Evolutionary conservation across 352 stramenopile species (phyloP), one percentile per base, ranked within the genome.

Genomic region (Phytophthora kernoviae): DNA sequence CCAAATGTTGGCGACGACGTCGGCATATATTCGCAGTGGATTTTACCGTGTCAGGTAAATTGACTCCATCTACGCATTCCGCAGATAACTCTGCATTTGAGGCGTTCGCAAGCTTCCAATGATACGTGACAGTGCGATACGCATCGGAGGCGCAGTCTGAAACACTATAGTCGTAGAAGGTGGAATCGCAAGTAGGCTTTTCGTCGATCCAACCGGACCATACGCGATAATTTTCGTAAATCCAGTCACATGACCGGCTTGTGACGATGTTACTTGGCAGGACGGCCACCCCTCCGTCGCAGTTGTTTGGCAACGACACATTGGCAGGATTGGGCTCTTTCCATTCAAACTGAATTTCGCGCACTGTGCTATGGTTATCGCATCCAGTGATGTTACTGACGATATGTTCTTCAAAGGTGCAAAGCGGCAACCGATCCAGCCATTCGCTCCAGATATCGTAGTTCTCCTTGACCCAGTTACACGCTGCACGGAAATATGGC

Each of bases 181-280:
- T 66, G 8, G 52, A 26, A 40, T 88, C 76, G 32, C 74, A 88
- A 8, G 39, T 14, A 0, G 74, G 71, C 18, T 71, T 75, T 2
- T n/a, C 47, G 2, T 46, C 47, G 21, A 79, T 66, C 77, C 77
- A 87, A 3, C 21, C 27, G 2, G 62, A 47, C 77, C 75, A 87
- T 1, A 26, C 50, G 2, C 49, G 48, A 1, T 33, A 27, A 15
- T 65, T 70, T 9, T 58, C 58, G 12, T 42, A 24, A 5, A 84
- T 54, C 79, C 76, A 87, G 8, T 73, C 68, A 44, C 78, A 84
- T 9, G 73, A 81, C 0, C 69, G 70, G 30, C 70, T 86, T 3
- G 71, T 83, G 11, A 18, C 12, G 24, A 82, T 55, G 0, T 65
- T 45, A 0, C 30, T 34, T 1, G 79, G 79, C 2, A 80, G 42